Evolutionary conservation across 1,284 basidiomycete genomes (phyloP).

Genomic region (Leccinum cinnamomeum): DNA sequence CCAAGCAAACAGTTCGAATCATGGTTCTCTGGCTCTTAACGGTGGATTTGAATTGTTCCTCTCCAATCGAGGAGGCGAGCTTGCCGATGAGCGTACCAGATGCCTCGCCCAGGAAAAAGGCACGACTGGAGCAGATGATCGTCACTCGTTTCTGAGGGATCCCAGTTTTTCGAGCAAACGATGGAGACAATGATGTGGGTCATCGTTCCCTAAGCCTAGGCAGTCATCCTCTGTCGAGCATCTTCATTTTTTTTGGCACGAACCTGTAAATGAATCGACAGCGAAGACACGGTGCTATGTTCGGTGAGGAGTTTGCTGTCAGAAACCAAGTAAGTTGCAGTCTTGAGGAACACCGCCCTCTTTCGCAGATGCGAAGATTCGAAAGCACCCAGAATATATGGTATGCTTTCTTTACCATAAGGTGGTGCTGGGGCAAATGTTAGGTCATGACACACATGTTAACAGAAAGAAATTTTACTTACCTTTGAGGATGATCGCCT

Average conservation of each 20-base stretch:
- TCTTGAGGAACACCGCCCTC: slow-evolving; percentile 38
- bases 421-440: too few relatives aligned
- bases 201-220: slow-evolving; percentile 32
- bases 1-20: background rate
- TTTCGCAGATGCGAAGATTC: slow-evolving; percentile 42
- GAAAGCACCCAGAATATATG: too few relatives aligned
- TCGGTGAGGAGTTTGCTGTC: slow-evolving; percentile 24
- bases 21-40: background rate
- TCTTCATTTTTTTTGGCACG: slow-evolving; percentile 22
- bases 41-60: background rate
- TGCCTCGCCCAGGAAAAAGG: slow-evolving; percentile 44
- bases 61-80: slow-evolving; percentile 40
- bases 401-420: too few relatives aligned
- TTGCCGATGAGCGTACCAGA: slow-evolving; percentile 45
- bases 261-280: slow-evolving; percentile 64
- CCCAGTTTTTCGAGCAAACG: slow-evolving; percentile 48
- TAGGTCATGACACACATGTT: background rate
- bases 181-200: slow-evolving; percentile 64
- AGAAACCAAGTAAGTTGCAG: slow-evolving; percentile 35
- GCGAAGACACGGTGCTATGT: slow-evolving; percentile 43
- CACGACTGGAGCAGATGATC: slow-evolving; percentile 44
- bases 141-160: slow-evolving; percentile 53
- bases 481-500: too few relatives aligned
- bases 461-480: slow-evolving; percentile 21
- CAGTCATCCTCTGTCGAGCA: slow-evolving; percentile 18